Percentiles rank a stretch among this genome's conserved stretches.
Conservation (phyloP, 1,284 basidiomycete species). For the Apiotrichum laibachii region DNA sequence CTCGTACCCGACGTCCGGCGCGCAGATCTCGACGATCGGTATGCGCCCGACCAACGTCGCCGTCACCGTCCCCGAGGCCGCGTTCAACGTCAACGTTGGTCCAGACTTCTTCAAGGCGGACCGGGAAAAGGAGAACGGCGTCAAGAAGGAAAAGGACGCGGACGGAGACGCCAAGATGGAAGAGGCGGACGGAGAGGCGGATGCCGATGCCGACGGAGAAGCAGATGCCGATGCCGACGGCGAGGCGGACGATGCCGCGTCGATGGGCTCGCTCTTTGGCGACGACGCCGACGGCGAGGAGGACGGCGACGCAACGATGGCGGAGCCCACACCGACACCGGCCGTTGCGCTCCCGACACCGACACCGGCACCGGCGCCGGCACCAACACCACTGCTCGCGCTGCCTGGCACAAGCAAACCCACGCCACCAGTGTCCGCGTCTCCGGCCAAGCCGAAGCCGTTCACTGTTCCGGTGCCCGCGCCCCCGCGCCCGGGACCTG, state of each 20-base stretch:
- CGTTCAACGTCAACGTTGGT: constrained; percentile 31
- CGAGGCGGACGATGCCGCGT: constrained; percentile 21
- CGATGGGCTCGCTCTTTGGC: constrained; percentile 42
- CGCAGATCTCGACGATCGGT: constrained; percentile 79
- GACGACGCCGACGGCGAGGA: constrained; percentile 43
- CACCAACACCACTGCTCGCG: constrained; percentile 19
- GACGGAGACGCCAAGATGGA: constrained; percentile 19
- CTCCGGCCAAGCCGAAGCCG: neutral
- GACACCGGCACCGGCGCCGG: constrained; percentile 18
- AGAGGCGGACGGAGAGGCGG: constrained; percentile 14
- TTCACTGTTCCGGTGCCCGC: constrained; percentile 8
- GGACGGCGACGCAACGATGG: constrained; percentile 14
- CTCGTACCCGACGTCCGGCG: constrained; percentile 75
- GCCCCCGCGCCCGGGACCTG: constrained; percentile 10
- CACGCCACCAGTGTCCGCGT: constrained; percentile 3
- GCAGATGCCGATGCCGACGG: neutral
- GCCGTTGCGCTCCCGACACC: constrained; percentile 4
- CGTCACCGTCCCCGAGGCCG: constrained; percentile 7
- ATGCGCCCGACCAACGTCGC: constrained; percentile 61
- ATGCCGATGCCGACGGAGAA: constrained; percentile 4
- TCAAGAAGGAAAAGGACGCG: constrained; percentile 7
- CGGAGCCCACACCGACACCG: constrained; percentile 13
- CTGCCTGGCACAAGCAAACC: constrained; percentile 10
- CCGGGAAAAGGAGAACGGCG: constrained; percentile 10
- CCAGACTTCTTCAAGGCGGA: constrained; percentile 36